Evolutionary conservation across 2,329 filamentous ascomycete species (phyloP), one percentile per base, ranked within the genome.

Genomic region (Diaporthe eres): DNA sequence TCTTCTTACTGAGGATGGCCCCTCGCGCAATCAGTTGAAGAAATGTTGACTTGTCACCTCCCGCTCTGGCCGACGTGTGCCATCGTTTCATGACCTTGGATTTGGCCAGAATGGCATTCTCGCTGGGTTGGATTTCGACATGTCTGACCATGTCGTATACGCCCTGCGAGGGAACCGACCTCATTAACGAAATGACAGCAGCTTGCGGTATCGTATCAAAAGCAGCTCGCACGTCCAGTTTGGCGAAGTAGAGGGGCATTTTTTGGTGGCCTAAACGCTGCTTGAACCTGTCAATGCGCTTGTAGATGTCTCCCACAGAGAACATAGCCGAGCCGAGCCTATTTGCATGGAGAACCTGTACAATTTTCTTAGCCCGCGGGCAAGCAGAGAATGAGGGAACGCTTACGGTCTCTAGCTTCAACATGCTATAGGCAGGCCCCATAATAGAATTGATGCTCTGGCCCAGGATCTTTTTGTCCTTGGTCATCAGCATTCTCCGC

Each of bases 191-290:
- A 47, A 98, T 81, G 25, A 98, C 87, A 1, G 91, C 90, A 37
- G 89, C 85, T 82, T 98, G 97, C 0, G 97, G 97, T 60, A 99
- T 98, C 0, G 94, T 98, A 83, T 99, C 97, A 82, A 98, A 99
- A 79, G 96, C 98, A 2, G 95, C 92, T 82, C 94, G 91, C 28
- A 99, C 96, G 81, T 99, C 97, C 17, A 98, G 88, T 82, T 99
- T 99, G 76, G 93, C 96, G 84, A 98, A 98, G 84, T 94, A 98
- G 1, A 98, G 84, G 6, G 84, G 87, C 12, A 81, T 80, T 0
- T 84, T 79, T 0, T 78, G 77, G 1, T 83, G 75, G 0, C 84
- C 83, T 15, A 94, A 82, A 0, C 78, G 83, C 2, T 84, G 80
- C 78, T 93, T 93, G 85, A 98, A 98, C 0, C 78, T 80, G 77